Conservation (phyloP, 208 protist species). For the Crithidia bombi region DNA sequence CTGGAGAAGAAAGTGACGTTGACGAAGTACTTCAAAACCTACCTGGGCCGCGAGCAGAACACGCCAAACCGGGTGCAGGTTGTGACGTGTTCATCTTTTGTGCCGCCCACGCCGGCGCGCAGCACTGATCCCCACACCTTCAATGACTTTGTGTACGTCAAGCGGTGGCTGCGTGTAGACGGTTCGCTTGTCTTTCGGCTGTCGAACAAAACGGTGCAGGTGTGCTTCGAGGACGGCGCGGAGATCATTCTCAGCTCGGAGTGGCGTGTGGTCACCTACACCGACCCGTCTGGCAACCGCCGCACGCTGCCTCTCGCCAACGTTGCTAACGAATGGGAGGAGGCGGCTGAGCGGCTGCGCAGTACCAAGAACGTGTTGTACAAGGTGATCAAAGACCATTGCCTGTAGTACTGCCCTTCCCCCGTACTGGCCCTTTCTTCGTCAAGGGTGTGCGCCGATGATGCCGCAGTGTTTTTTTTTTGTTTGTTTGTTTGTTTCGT, state of each 20-base stretch:
- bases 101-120: constrained; percentile 29
- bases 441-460: not conserved
- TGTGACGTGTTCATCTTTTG: constrained; percentile 62
- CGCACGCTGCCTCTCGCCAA: constrained; percentile 46
- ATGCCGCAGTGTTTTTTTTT: not conserved
- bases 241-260: constrained; percentile 94
- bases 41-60: constrained; percentile 54
- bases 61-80: constrained; percentile 62
- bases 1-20: constrained; percentile 97
- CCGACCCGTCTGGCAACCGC: constrained; percentile 38
- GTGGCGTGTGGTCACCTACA: constrained; percentile 90
- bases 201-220: constrained; percentile 95
- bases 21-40: constrained; percentile 96
- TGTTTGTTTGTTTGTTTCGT: not conserved
- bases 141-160: constrained; percentile 93
- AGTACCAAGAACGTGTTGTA: constrained; percentile 46
- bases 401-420: too few species aligned
- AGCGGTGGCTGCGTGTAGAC: constrained; percentile 94
- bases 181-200: constrained; percentile 96
- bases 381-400: constrained; percentile 44
- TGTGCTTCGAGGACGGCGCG: constrained; percentile 94
- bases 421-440: too few species aligned
- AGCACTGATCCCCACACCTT: constrained; percentile 61
- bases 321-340: constrained; percentile 38
- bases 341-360: constrained; percentile 43